These are phyloP conservation scores for Spathaspora arborariae DNA, from an alignment of 805 yeast genomes.

Conservation along the genomic window DNA sequence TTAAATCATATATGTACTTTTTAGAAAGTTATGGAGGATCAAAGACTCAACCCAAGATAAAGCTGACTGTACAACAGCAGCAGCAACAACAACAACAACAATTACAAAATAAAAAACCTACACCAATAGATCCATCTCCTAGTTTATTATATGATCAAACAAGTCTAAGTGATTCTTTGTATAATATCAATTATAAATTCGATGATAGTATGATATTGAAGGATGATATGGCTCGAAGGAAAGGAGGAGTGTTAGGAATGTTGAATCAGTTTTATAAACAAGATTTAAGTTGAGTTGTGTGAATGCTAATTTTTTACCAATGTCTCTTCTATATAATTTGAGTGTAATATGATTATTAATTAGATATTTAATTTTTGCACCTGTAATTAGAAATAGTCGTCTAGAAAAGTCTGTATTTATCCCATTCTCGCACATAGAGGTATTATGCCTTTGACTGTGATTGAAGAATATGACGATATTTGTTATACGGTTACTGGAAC, in stretches of 20 bases:
- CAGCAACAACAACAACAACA: background rate
- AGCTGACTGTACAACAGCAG: background rate
- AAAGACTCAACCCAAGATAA: constrained; percentile 1
- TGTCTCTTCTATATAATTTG: no score
- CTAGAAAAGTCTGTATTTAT: no score
- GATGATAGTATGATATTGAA: constrained; percentile 30
- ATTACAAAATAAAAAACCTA: background rate
- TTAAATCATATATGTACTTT: constrained; percentile 83
- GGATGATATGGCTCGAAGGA: constrained; percentile 24
- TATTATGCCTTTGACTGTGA: no score
- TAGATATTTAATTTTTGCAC: no score
- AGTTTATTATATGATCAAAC: constrained; percentile 1
- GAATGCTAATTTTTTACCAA: background rate
- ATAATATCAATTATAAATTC: constrained; percentile 22
- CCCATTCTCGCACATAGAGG: no score
- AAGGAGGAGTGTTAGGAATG: constrained; percentile 69
- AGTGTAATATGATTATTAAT: no score
- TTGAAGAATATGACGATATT: no score
- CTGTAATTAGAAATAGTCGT: no score
- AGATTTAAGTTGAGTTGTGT: constrained; percentile 23
- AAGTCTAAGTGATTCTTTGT: constrained; percentile 12
- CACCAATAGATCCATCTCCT: background rate
- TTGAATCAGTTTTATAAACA: constrained; percentile 74
- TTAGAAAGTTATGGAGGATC: constrained; percentile 67
- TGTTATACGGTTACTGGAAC: no score